Evolutionary conservation across 371 early-diverging fungal species (phyloP).

Genomic region (Mucor velutinosus): DNA sequence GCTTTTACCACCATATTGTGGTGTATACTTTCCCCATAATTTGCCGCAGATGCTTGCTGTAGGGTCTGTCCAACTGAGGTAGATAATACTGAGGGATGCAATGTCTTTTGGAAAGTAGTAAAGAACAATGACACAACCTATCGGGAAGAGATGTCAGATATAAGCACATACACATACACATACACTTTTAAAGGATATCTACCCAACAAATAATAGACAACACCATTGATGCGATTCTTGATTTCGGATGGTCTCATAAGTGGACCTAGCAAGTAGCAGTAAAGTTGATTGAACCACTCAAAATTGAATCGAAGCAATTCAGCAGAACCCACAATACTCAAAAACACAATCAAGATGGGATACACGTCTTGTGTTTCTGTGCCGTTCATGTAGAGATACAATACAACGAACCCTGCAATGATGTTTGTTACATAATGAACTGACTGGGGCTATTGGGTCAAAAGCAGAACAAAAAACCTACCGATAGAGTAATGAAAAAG

Average conservation of each 20-base stretch:
- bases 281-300: conserved; percentile 48
- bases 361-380: conserved; percentile 34
- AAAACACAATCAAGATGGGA: conserved; percentile 30
- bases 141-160: neutral
- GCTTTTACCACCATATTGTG: conserved; percentile 47
- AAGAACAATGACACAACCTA: conserved; percentile 48
- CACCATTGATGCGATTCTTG: conserved; percentile 44
- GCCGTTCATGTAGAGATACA: conserved; percentile 39
- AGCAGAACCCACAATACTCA: conserved; percentile 35
- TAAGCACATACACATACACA: neutral
- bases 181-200: neutral
- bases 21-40: conserved; percentile 55
- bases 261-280: conserved; percentile 48
- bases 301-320: conserved; percentile 51
- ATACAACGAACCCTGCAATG: conserved; percentile 46
- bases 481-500: conserved; percentile 56
- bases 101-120: conserved; percentile 50
- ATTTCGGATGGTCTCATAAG: conserved; percentile 57
- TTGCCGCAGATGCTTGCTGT: conserved; percentile 56
- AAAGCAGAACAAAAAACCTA: conserved; percentile 10
- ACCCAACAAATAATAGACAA: conserved; percentile 56
- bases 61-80: conserved; percentile 60
- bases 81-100: conserved; percentile 57
- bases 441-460: too few relatives aligned
- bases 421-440: too few relatives aligned